Evolutionary conservation across 164 flowering plant species (phyloP).

Genomic region (Aristolochia fimbriata): DNA sequence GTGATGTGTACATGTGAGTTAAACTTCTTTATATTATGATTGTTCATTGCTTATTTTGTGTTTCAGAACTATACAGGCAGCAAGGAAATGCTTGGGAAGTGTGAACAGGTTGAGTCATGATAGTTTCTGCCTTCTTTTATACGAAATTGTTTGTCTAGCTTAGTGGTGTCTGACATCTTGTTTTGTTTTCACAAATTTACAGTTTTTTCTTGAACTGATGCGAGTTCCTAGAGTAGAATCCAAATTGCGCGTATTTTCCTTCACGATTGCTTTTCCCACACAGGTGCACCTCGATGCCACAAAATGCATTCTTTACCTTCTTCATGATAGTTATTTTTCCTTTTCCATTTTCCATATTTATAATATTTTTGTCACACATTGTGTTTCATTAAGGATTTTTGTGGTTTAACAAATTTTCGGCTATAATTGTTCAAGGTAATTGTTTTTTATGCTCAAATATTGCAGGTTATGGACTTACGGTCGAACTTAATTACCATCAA

Average conservation of each 20-base stretch:
- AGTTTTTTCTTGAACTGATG: conserved; percentile 98
- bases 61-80: conserved; percentile 75
- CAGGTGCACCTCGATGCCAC: conserved; percentile 42
- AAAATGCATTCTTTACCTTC: neutral
- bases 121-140: neutral
- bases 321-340: neutral
- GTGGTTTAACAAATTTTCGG: neutral
- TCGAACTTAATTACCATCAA: conserved; percentile 59
- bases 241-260: conserved; percentile 92
- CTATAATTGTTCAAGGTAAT: neutral
- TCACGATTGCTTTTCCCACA: conserved; percentile 66
- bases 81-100: conserved; percentile 88
- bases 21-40: too few relatives aligned
- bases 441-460: conserved; percentile 1
- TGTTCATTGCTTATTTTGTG: neutral
- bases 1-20: too few relatives aligned
- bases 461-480: conserved; percentile 73
- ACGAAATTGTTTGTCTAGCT: too few relatives aligned
- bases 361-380: too few relatives aligned
- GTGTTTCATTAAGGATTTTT: neutral
- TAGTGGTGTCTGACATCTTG: neutral
- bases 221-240: conserved; percentile 95
- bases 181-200: conserved; percentile 11
- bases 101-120: conserved; percentile 68
- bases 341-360: too few relatives aligned